Conservation (phyloP, 306 rosid genomes). For the Cotoneaster glaucophyllus region DNA sequence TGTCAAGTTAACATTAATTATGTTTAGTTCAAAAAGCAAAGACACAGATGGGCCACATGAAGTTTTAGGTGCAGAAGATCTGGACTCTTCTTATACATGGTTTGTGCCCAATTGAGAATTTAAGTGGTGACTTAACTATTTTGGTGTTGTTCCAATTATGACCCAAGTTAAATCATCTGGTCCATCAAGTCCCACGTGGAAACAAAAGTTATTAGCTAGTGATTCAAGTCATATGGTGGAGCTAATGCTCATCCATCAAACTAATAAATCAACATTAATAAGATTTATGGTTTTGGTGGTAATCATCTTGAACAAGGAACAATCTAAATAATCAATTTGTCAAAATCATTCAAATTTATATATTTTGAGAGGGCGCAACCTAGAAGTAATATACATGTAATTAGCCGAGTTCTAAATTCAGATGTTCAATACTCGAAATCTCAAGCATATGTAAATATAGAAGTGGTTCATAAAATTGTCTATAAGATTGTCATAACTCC, state of each 20-base stretch:
- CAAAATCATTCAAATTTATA: background rate
- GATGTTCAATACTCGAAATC: background rate
- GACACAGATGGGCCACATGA: no score
- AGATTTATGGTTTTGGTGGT: background rate
- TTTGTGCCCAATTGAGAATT: background rate
- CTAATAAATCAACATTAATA: background rate
- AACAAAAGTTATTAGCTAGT: background rate
- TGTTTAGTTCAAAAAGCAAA: no score
- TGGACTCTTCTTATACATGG: background rate
- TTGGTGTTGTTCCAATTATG: background rate
- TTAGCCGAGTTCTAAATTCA: background rate
- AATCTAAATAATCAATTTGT: no score
- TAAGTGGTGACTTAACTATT: background rate
- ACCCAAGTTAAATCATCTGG: background rate
- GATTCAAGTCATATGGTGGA: conserved; percentile 4
- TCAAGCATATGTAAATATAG: background rate
- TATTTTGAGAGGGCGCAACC: background rate
- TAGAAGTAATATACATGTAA: background rate
- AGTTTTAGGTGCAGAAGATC: no score
- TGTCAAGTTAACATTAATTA: no score
- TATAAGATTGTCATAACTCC: no score
- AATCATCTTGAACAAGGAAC: background rate
- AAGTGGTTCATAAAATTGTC: no score
- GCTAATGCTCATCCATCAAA: conserved; percentile 5
- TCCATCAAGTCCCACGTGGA: background rate